Conservation (phyloP, 2,329 filamentous ascomycete species). For the Capronia epimyces region DNA sequence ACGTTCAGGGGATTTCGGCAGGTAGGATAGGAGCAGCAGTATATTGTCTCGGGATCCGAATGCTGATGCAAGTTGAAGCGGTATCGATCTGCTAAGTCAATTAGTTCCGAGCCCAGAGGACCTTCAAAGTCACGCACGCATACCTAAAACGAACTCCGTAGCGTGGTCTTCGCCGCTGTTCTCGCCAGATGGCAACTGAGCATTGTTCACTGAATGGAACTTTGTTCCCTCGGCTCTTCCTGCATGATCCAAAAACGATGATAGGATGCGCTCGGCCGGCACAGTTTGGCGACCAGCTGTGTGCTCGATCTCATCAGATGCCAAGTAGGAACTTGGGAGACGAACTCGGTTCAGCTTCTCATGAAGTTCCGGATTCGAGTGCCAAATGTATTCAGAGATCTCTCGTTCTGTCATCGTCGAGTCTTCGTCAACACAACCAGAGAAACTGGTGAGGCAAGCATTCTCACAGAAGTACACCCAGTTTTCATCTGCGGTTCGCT, state of each 20-base stretch:
- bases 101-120: neutral
- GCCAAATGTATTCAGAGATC: conserved; percentile 10
- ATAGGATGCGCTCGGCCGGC: neutral
- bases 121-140: neutral
- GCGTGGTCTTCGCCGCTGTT: neutral
- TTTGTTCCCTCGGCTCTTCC: neutral
- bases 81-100: neutral
- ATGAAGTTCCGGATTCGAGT: conserved; percentile 5
- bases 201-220: neutral
- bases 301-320: neutral
- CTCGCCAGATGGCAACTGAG: neutral
- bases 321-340: conserved; percentile 8
- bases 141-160: conserved; percentile 6
- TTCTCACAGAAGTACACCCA: conserved; percentile 12
- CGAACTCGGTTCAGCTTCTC: conserved; percentile 9
- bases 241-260: neutral
- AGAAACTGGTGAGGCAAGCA: conserved; percentile 8
- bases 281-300: neutral
- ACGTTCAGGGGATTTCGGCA: conserved; percentile 10
- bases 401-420: conserved; percentile 9
- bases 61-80: conserved; percentile 9
- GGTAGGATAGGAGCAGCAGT: conserved; percentile 9
- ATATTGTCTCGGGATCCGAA: conserved; percentile 1
- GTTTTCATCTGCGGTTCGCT: conserved; percentile 1
- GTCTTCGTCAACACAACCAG: conserved; percentile 11